Base-by-base conservation (phyloP, 139 green algal species). In the Chlamydomonas schloesseri region DNA sequence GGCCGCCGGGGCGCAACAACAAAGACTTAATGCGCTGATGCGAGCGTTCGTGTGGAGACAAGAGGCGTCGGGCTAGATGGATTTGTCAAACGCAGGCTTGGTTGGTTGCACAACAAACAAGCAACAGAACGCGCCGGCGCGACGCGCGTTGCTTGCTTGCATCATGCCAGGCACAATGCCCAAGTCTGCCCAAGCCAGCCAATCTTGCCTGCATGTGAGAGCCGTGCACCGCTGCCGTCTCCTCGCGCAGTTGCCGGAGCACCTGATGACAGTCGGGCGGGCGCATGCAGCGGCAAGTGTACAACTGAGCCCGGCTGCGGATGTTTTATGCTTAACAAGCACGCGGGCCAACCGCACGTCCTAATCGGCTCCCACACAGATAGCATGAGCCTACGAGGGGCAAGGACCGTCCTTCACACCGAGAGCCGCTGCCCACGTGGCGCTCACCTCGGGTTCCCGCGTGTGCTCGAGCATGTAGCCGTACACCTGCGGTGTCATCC, bases 401-500 rank as follows among this genome's bases (percentile, higher is more conserved):
- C 29, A 8, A 18, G 29, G 28, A 42, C 29, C 4, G 71, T 9
- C 36, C 34, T 9, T 15, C 18, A 57, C 33, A 55, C 55, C 17
- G 55, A 8, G 18, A 3, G 6, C 55, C 55, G 8, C 18, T 60
- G 10, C 2, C 23, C 26, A 18, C 10, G 2, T 24, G 1, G 26
- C 18, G 6, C 64, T 8, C 34, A 91, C 89, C 73, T 89, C 72
- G 0, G 86, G 83, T 81, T 97, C 94, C 6, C 92, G 81, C 9
- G 91, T 97, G 88, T 95, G 90, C 28, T 80, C 36, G 42, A 96
- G 73, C 55, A 97, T 62, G 75, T 97, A 97, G 14, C 58, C 36
- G 67, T 95, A 94, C 76, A 95, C 78, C 21, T 58, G 36, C 0
- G 83, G 83, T 4, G 58, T 81, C 87, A 95, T 93, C 29, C 75